These are phyloP conservation scores for Fusarium stilboides DNA, from an alignment of 2,329 filamentous ascomycete species.

Conservation along the genomic window DNA sequence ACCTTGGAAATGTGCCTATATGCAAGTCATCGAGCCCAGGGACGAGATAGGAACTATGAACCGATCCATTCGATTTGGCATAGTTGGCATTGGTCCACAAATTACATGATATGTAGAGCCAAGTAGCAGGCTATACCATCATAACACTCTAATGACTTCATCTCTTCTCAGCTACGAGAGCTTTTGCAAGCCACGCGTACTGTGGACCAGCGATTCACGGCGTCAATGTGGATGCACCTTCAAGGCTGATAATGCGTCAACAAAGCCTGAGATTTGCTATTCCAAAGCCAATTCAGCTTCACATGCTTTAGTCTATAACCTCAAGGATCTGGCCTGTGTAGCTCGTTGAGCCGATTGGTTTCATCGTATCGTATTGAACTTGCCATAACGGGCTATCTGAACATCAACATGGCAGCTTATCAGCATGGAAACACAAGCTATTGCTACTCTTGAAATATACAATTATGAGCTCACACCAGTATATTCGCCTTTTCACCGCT, in stretches of 20 bases:
- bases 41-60: background rate
- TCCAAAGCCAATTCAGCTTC: background rate
- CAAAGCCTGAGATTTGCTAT: background rate
- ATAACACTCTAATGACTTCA: slow-evolving; percentile 5
- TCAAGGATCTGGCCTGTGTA: background rate
- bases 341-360: background rate
- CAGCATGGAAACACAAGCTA: background rate
- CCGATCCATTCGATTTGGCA: slow-evolving; percentile 5
- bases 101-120: slow-evolving; percentile 8
- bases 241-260: background rate
- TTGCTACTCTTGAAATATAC: background rate
- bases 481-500: background rate
- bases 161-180: slow-evolving; percentile 11
- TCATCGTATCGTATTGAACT: background rate
- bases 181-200: slow-evolving; percentile 40
- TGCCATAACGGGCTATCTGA: background rate
- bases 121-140: background rate
- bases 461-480: background rate
- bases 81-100: background rate
- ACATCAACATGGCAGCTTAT: background rate
- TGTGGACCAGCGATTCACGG: slow-evolving; percentile 22
- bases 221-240: background rate
- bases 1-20: background rate
- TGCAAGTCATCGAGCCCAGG: background rate
- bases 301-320: slow-evolving; percentile 2